phyloP scores from a whole-genome alignment of 1,139 yeast genomes.

The Geotrichum carabidarum region DNA sequence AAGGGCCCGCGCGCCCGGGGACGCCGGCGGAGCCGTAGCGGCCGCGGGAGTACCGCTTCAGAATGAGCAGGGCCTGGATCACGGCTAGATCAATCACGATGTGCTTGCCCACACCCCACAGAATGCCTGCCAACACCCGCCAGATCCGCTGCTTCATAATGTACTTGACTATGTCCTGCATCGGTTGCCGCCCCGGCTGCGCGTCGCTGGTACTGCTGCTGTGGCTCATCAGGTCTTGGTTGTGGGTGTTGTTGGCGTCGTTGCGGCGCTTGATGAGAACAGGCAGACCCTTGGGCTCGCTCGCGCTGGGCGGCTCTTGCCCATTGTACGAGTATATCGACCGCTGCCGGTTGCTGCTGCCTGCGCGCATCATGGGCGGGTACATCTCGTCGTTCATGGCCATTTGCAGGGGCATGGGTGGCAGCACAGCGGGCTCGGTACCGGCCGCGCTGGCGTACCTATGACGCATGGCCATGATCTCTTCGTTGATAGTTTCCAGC shows the following conservation, averaged over 20 bases:
- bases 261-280: too few species aligned
- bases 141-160: background rate
- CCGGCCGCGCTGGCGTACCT: conserved; percentile 18
- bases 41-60: background rate
- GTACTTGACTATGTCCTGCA: background rate
- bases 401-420: background rate
- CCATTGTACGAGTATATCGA: conserved; percentile 2
- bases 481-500: conserved; percentile 33
- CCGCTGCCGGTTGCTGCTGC: background rate
- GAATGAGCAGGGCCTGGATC: background rate
- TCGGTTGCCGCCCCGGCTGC: background rate
- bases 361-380: background rate
- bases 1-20: background rate
- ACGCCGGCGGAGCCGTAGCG: background rate
- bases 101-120: conserved; percentile 10
- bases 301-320: background rate
- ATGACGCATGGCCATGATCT: conserved; percentile 28
- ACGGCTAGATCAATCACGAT: conserved; percentile 4
- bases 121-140: background rate
- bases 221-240: background rate
- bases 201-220: background rate
- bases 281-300: background rate
- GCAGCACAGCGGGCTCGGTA: background rate
- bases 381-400: background rate
- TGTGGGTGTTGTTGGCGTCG: background rate